Evolutionary conservation across 345 rosid genomes (phyloP).

Genomic region (Citrus unshiu): DNA sequence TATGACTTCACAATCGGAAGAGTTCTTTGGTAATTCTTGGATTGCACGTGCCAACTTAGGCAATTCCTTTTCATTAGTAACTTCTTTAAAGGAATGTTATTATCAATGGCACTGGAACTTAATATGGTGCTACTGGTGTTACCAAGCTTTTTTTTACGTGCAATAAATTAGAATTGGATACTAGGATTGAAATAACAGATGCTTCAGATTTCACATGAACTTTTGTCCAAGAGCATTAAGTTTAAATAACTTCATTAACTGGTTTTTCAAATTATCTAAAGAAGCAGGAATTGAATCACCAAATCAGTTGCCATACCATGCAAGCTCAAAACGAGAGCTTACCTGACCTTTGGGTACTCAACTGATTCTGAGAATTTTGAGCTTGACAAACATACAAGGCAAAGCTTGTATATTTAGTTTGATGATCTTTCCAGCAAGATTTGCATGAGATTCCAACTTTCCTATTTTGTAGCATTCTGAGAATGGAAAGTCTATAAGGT

Average conservation of each 20-base stretch:
- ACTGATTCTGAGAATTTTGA: background rate
- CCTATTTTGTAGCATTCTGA: background rate
- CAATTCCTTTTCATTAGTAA: background rate
- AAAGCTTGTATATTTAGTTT: constrained; percentile 21
- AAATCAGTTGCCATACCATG: background rate
- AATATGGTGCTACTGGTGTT: background rate
- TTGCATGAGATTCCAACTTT: constrained; percentile 21
- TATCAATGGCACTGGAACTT: background rate
- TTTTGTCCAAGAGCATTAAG: background rate
- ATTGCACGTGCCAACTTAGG: no score
- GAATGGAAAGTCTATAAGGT: constrained; percentile 12
- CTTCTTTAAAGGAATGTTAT: background rate
- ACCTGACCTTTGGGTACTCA: background rate
- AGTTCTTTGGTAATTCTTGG: constrained; percentile 18
- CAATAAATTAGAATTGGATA: background rate
- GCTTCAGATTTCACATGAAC: background rate
- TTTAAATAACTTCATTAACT: no score
- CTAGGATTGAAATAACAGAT: background rate
- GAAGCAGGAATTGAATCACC: constrained; percentile 1
- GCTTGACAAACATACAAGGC: background rate
- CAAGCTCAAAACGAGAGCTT: background rate
- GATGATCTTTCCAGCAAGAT: background rate
- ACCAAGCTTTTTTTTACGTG: background rate
- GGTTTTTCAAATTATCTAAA: constrained; percentile 7
- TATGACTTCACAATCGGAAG: constrained; percentile 46